Evolutionary conservation across 192 early-diverging fungal genomes (phyloP), one percentile per base, ranked within the genome.

Genomic region (Glomus cerebriforme): DNA sequence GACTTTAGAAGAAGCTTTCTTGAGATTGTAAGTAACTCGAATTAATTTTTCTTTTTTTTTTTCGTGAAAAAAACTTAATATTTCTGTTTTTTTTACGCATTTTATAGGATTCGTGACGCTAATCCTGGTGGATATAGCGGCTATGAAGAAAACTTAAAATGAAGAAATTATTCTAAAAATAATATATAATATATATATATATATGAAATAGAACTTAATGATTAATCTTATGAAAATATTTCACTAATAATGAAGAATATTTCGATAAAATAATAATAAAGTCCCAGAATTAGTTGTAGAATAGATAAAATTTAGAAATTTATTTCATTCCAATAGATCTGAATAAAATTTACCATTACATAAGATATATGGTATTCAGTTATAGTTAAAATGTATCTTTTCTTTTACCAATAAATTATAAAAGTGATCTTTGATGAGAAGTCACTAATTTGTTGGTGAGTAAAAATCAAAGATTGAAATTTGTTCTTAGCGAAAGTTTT

Each of bases 1-100:
- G 12, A 88, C 88, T 6, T 80, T 93, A 34, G 92, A 93, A 81
- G 91, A 93, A 43, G 91, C 91, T n/a, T 93, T 93, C 68, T 85
- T 93, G 84, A 82, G 81, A 68, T 58, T 87, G 78, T 79, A 22
- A 79, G 68, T 31, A n/a, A n/a, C n/a, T n/a, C n/a, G n/a, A n/a
- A 27, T 64, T 62, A 2, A 19, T 15, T 69, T 45, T 43, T 12
- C 22, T 59, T 4, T 45, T 6, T 72, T 2, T 60, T 12, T 24
- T 69, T 37, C 29, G 27, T 27, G 13, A 19, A 9, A 69, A 5
- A 27, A 47, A 24, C 24, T 79, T 19, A n/a, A 73, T 59, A 73
- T 22, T 74, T 34, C 2, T 73, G 2, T 59, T 59, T 47, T 19
- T 58, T 43, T 7, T 64, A n/a, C n/a, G n/a, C n/a, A 19, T 70